Percentiles rank a stretch among this genome's conserved stretches.
Evolutionary conservation across 257 asterid genomes (phyloP).

Genomic region (Solanum chiquidenum): DNA sequence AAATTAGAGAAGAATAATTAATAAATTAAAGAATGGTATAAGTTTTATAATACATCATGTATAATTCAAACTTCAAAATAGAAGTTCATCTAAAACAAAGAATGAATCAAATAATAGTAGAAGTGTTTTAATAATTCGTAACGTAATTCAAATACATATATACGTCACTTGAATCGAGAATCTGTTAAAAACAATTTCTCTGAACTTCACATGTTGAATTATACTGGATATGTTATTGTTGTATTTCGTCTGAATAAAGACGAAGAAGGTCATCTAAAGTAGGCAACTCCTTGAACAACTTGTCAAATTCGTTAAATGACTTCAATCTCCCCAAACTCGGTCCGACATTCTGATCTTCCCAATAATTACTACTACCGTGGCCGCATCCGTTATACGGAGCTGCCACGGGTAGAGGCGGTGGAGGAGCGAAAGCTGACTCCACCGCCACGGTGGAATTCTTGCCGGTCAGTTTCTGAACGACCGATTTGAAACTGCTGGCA

Average conservation of each 20-base stretch:
- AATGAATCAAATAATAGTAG: background rate
- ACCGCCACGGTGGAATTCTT: slow-evolving; percentile 18
- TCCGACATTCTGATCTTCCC: background rate
- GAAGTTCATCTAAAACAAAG: background rate
- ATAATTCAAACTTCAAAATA: background rate
- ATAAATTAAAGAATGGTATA: background rate
- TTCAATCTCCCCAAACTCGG: slow-evolving; percentile 12
- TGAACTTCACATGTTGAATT: too few relatives aligned
- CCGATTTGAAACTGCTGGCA: slow-evolving; percentile 32
- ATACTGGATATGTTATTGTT: background rate
- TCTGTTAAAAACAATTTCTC: background rate
- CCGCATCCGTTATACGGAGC: background rate
- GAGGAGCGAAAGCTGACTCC: background rate
- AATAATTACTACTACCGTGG: background rate
- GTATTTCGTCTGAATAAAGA: slow-evolving; percentile 1
- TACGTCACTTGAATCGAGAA: background rate
- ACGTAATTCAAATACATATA: background rate
- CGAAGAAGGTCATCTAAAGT: slow-evolving; percentile 25
- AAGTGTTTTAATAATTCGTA: background rate
- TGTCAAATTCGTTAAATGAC: slow-evolving; percentile 34
- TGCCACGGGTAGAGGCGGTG: background rate
- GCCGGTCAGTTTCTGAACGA: slow-evolving; percentile 38
- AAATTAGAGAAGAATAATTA: background rate
- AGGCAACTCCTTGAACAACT: slow-evolving; percentile 26
- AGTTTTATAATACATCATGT: background rate